phyloP scores from a whole-genome alignment of 768 basidiomycete species.

The Mycena polygramma region DNA sequence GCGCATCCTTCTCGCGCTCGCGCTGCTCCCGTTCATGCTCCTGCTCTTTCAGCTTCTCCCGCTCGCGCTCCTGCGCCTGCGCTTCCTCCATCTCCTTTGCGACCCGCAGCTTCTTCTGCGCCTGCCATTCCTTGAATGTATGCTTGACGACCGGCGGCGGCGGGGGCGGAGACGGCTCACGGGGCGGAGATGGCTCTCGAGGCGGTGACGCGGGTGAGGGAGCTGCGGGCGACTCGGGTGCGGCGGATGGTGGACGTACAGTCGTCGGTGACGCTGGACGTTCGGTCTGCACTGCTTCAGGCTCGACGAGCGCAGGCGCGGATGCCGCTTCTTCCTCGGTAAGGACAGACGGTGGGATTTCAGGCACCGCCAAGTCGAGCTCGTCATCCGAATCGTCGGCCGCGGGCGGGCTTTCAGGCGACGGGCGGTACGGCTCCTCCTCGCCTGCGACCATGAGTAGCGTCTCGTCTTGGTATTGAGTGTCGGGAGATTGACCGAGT shows the following conservation, averaged over 20 bases:
- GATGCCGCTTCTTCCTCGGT: neutral
- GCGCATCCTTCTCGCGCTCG: slow-evolving; percentile 21
- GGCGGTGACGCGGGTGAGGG: neutral
- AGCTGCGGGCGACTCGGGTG: neutral
- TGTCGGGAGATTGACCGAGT: neutral
- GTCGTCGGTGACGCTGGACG: neutral
- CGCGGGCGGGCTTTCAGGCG: slow-evolving; percentile 29
- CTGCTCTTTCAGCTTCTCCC: slow-evolving; percentile 4
- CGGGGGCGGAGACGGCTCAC: neutral
- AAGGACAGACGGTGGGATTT: neutral
- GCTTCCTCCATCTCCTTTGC: slow-evolving; percentile 15
- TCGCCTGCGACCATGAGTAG: slow-evolving; percentile 5
- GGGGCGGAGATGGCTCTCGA: slow-evolving; percentile 14
- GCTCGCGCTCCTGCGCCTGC: slow-evolving; percentile 9
- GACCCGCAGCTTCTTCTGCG: slow-evolving; percentile 6
- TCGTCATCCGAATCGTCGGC: slow-evolving; percentile 25
- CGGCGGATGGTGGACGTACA: neutral
- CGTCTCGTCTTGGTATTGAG: neutral
- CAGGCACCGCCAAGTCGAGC: neutral
- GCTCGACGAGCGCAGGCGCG: slow-evolving; percentile 2
- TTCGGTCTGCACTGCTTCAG: neutral
- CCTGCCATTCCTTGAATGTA: slow-evolving; percentile 28
- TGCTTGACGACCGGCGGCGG: slow-evolving; percentile 15
- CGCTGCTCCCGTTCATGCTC: slow-evolving; percentile 18
- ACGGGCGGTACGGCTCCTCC: slow-evolving; percentile 31